Evolutionary conservation across 2,329 filamentous ascomycete genomes (phyloP), one percentile per base, ranked within the genome.

Genomic region (Bipolaris oryzae): DNA sequence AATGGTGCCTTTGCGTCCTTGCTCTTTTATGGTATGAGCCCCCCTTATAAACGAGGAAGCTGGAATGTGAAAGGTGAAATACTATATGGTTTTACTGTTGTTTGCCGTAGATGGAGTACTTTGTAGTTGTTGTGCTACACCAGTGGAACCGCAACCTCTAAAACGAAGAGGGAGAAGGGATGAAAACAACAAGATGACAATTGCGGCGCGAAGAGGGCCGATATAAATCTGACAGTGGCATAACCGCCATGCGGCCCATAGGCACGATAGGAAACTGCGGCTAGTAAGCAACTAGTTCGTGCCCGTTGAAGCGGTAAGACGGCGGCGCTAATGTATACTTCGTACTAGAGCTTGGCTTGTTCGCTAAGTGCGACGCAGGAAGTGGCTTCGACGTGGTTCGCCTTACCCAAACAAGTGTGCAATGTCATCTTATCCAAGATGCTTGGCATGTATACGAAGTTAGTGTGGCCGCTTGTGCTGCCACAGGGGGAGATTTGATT

Each of bases 231-330:
- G 35, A 25, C 49, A 20, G 31, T 31, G 18, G 33, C 28, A 28
- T 56, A 37, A 53, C 37, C 38, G 33, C 42, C 35, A 48, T 18
- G 42, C 42, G 49, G 43, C 37, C 23, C 37, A 53, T 53, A 47
- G 47, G 49, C 43, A 46, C 41, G 23, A 46, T 31, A 41, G 15
- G 39, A 42, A 20, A 39, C 53, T 50, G 34, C 48, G 41, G 41
- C 35, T 45, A 55, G 33, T 48, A 50, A 50, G 38, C 31, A 53
- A 37, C 44, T 33, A 56, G 41, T 28, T 47, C 13, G 37, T 15
- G 38, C 33, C 31, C 50, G 54, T 57, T 18, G 53, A 35, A 34
- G 37, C 54, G 54, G 54, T 57, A 57, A 47, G 50, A 44, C 49
- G 43, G 49, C 54, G 21, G 18, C 54, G 31, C 54, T 57, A 57